These are phyloP conservation scores for Metarhizium anisopliae DNA, from an alignment of 2,329 filamentous ascomycete genomes.

Conservation along the genomic window DNA sequence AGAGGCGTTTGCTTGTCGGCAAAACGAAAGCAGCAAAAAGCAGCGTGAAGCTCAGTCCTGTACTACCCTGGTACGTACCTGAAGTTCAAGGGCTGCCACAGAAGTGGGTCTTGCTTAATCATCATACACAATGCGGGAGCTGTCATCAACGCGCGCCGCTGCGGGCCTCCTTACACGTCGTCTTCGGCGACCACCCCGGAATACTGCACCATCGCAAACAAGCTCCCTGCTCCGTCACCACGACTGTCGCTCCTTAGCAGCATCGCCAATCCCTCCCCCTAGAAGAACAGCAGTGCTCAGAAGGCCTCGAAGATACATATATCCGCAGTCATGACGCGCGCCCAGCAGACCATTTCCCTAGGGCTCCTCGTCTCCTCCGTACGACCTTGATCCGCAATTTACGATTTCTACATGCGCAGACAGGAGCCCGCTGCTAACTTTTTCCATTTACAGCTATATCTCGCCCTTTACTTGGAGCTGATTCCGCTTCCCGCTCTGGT, in stretches of 20 bases:
- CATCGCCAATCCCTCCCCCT: conserved; percentile 3
- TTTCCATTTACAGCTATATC: conserved; percentile 63
- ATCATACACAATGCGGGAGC: neutral
- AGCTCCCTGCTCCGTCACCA: conserved; percentile 5
- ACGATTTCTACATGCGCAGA: conserved; percentile 10
- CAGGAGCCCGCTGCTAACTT: neutral
- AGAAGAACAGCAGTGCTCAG: no score
- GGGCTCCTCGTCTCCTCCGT: conserved; percentile 83
- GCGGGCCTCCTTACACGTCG: conserved; percentile 4
- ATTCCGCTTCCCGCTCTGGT: conserved; percentile 70
- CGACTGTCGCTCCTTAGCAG: conserved; percentile 8
- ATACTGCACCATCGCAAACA: neutral
- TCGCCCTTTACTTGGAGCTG: conserved; percentile 75
- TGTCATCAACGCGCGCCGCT: conserved; percentile 3
- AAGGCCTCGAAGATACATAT: neutral
- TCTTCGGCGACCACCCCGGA: neutral
- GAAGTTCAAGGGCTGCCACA: neutral
- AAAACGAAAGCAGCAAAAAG: no score
- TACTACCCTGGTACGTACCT: neutral
- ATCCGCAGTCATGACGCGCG: conserved; percentile 70
- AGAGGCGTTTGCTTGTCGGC: no score
- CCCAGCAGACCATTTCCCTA: conserved; percentile 84
- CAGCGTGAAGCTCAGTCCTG: no score
- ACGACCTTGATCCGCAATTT: conserved; percentile 24
- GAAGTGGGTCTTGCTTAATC: conserved; percentile 5